phyloP scores from a whole-genome alignment of 371 early-diverging fungal species.

The Mortierella sp. region DNA sequence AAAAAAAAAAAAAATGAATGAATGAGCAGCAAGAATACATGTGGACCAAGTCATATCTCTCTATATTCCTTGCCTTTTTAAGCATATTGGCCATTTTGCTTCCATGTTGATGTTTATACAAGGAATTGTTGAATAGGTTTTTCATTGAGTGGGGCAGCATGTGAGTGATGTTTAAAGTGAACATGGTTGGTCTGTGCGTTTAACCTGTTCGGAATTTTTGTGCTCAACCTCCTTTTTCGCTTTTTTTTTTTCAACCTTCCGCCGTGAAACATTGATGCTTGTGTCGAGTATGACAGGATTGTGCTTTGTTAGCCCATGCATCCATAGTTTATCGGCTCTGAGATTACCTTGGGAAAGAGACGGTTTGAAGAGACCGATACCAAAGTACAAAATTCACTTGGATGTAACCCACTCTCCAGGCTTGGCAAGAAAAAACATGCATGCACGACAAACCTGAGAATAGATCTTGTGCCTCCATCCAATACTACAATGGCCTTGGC shows the following conservation, averaged over 20 bases:
- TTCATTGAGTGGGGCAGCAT: slow-evolving; percentile 43
- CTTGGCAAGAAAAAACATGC: too few species aligned
- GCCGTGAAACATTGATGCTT: neutral
- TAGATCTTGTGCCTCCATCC: too few species aligned
- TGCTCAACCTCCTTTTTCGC: neutral
- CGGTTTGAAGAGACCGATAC: neutral
- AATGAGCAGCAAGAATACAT: too few species aligned
- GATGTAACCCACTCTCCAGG: too few species aligned
- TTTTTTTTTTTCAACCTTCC: neutral
- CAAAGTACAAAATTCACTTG: too few species aligned
- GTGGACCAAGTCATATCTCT: too few species aligned
- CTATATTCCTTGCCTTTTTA: too few species aligned
- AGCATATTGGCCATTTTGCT: too few species aligned
- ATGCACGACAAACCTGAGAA: too few species aligned
- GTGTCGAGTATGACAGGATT: neutral
- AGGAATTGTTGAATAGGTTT: neutral
- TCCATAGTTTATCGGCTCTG: neutral
- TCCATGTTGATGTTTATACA: too few species aligned
- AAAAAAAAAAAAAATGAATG: too few species aligned
- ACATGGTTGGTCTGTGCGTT: slow-evolving; percentile 45
- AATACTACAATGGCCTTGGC: too few species aligned
- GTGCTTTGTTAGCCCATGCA: neutral
- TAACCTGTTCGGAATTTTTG: neutral
- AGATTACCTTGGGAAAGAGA: neutral
- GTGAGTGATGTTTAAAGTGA: slow-evolving; percentile 51